Conservation (phyloP, 73 alveolate genomes). For the Uronychia binucleata region DNA sequence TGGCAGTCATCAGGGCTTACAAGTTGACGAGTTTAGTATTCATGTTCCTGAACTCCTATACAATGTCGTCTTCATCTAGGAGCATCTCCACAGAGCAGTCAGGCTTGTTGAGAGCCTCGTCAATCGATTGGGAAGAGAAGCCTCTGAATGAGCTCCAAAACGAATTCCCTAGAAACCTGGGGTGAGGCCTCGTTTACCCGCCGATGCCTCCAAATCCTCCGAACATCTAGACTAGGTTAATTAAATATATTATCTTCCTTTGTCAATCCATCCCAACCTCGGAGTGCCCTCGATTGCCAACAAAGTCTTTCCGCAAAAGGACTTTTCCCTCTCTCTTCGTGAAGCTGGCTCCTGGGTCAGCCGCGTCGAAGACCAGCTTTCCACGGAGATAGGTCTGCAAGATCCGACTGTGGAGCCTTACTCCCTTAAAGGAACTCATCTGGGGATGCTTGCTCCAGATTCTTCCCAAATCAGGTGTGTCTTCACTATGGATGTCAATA, state of each 20-base stretch:
- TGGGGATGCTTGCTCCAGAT: neutral
- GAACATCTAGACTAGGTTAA: too few species aligned
- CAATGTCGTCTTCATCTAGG: neutral
- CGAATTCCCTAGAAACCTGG: too few species aligned
- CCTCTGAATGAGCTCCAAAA: constrained; percentile 61
- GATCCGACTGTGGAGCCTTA: neutral
- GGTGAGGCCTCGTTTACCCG: too few species aligned
- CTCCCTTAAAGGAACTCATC: neutral
- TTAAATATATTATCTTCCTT: too few species aligned
- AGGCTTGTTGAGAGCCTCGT: constrained; percentile 43
- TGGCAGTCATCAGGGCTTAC: neutral
- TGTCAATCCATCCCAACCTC: too few species aligned
- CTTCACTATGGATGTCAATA: neutral
- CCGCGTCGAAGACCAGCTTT: neutral
- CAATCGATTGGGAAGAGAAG: constrained; percentile 58
- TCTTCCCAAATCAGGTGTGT: neutral
- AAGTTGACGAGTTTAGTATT: neutral
- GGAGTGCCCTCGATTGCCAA: too few species aligned
- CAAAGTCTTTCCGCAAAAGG: too few species aligned
- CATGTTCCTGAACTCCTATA: neutral
- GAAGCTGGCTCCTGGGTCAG: too few species aligned
- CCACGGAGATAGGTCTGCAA: neutral
- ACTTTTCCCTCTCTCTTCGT: too few species aligned
- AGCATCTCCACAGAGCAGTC: constrained; percentile 27
- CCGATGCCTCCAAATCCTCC: too few species aligned